phyloP scores from a whole-genome alignment of 2,329 filamentous ascomycete genomes.

The Rhexocercosporidium sp. region DNA sequence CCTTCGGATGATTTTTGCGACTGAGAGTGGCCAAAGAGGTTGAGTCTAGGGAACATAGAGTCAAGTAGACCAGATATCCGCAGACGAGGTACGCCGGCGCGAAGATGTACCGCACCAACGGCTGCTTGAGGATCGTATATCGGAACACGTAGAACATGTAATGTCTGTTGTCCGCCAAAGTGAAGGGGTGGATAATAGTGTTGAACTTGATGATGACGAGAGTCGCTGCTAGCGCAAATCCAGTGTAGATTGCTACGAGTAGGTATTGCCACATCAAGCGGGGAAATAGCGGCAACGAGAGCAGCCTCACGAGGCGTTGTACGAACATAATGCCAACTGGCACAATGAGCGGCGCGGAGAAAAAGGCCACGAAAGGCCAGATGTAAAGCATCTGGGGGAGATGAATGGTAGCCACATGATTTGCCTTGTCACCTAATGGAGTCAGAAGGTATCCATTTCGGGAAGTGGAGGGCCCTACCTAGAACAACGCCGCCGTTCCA shows the following conservation, averaged over 20 bases:
- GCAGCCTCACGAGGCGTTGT: conserved; percentile 37
- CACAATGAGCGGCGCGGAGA: conserved; percentile 79
- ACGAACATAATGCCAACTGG: conserved; percentile 54
- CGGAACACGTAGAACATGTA: conserved; percentile 98
- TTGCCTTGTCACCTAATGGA: conserved; percentile 81
- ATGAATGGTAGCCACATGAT: conserved; percentile 89
- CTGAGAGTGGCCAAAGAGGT: conserved; percentile 28
- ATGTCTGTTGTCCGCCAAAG: conserved; percentile 93
- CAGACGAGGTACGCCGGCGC: conserved; percentile 73
- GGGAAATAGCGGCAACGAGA: conserved; percentile 36
- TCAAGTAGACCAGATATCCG: conserved; percentile 70
- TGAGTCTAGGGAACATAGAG: conserved; percentile 54
- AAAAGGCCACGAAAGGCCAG: conserved; percentile 88
- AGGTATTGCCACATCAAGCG: conserved; percentile 24
- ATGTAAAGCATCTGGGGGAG: conserved; percentile 93
- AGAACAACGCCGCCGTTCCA: conserved; percentile 95
- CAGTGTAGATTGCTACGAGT: conserved; percentile 11
- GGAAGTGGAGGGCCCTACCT: conserved; percentile 53
- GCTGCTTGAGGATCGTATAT: conserved; percentile 72
- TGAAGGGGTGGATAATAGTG: conserved; percentile 95
- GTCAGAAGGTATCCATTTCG: not conserved
- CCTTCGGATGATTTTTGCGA: conserved; percentile 19
- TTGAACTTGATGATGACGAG: conserved; percentile 72
- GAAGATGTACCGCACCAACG: conserved; percentile 68
- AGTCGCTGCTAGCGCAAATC: conserved; percentile 38